Conservation (phyloP, 495 filamentous ascomycete genomes). For the Coniosporium apollinis region DNA sequence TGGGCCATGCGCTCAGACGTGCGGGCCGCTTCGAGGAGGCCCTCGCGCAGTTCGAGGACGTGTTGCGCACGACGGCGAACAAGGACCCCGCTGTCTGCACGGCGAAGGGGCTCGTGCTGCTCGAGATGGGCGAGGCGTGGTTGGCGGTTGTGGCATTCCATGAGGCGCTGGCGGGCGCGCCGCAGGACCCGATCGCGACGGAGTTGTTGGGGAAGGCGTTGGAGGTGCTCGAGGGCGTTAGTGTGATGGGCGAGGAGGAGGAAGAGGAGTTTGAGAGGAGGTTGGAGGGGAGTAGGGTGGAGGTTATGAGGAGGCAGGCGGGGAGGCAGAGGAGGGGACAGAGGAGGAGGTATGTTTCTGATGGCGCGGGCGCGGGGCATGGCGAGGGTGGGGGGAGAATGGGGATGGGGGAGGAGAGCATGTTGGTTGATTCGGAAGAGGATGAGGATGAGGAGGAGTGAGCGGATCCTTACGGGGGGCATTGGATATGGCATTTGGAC, state of each 20-base stretch:
- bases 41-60: conserved; percentile 36
- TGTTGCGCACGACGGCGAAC: conserved; percentile 55
- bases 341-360: conserved; percentile 7
- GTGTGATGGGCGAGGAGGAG: conserved; percentile 12
- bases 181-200: conserved; percentile 27
- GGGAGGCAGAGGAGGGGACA: conserved; percentile 4
- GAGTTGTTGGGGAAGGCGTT: conserved; percentile 25
- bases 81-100: conserved; percentile 42
- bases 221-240: conserved; percentile 15
- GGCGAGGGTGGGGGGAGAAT: conserved; percentile 5
- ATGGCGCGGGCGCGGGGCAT: conserved; percentile 2
- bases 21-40: conserved; percentile 32
- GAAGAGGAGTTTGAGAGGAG: conserved; percentile 15
- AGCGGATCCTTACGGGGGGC: too few relatives aligned
- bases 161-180: conserved; percentile 26
- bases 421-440: not conserved
- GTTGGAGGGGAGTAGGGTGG: conserved; percentile 9
- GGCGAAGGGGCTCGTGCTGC: conserved; percentile 38
- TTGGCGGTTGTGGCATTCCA: conserved; percentile 25
- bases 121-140: conserved; percentile 23
- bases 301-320: conserved; percentile 4
- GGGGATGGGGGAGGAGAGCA: conserved; percentile 4
- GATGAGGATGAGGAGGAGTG: conserved; percentile 9
- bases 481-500: too few relatives aligned
- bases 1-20: conserved; percentile 74